These are phyloP conservation scores for Capsicum rhomboideum DNA, from an alignment of 257 asterid genomes.

Conservation along the genomic window DNA sequence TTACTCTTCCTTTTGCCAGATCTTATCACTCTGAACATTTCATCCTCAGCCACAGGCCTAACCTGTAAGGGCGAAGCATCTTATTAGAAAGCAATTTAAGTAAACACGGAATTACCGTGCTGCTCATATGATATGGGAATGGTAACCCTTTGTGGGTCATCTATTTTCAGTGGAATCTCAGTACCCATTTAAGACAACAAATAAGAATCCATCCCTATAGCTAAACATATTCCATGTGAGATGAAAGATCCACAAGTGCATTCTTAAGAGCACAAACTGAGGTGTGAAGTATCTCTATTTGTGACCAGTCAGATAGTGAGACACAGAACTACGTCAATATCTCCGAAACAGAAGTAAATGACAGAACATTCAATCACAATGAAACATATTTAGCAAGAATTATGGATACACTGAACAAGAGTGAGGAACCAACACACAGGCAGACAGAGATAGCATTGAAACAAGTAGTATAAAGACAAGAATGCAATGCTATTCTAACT, in stretches of 20 bases:
- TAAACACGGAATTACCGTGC: background rate
- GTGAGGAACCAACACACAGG: background rate
- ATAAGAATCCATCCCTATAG: background rate
- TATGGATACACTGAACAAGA: background rate
- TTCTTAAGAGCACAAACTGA: background rate
- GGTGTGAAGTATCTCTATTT: background rate
- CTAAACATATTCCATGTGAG: background rate
- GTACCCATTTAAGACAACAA: background rate
- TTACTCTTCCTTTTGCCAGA: constrained; percentile 92
- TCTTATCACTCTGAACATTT: constrained; percentile 93
- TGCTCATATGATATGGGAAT: background rate
- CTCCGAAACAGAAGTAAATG: background rate
- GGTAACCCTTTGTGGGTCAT: background rate
- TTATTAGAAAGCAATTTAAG: background rate
- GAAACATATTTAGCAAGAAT: background rate
- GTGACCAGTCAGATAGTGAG: background rate
- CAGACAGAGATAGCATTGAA: background rate
- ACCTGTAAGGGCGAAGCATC: constrained; percentile 37
- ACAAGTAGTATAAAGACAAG: background rate
- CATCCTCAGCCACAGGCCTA: constrained; percentile 96
- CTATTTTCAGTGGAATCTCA: background rate
- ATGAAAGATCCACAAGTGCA: background rate
- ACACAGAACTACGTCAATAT: background rate
- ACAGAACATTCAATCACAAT: background rate
- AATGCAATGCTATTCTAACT: background rate